Evolutionary conservation across 352 stramenopile genomes (phyloP), one percentile per base, ranked within the genome.

Genomic region (Phytophthora hibernalis): DNA sequence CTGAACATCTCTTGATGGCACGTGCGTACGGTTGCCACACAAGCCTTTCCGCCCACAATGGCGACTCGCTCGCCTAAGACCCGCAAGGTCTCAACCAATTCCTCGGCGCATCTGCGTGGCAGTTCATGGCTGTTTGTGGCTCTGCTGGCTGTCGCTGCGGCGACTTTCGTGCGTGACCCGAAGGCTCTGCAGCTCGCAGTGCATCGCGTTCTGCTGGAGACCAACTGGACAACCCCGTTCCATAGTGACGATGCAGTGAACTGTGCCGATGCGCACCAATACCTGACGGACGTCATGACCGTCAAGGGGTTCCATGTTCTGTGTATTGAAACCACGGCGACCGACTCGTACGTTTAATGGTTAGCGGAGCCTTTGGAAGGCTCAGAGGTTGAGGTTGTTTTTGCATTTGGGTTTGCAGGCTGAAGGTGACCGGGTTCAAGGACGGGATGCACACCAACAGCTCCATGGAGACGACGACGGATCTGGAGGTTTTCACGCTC

Each of bases 221-320:
- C 22, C 33, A 55, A 54, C n/a, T 18, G 52, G 50, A 10, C 30
- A 28, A 16, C 13, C n/a, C 31, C 24, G 0, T 49, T 54, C 24
- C 20, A 51, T 31, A 7, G 5, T 10, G 26, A 31, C 26, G 3
- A 2, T 40, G 48, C 47, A 18, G 68, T 90, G 15, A 61, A 86
- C 57, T 89, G 82, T 54, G 15, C 8, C 0, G 31, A 57, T 2
- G 77, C 80, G 6, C 59, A 78, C 2, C 54, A 80, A 62, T 86
- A 75, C 40, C 53, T 93, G 48, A 93, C 84, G 8, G 74, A 87
- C 26, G 76, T 75, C 13, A 74, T 77, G 40, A 70, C 82, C 0
- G 76, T 93, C 58, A 87, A 86, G 54, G 85, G 85, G 15, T 91
- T 91, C 58, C 83, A 93, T 55, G 82, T 93, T 40, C 67, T 91